These are phyloP conservation scores for Talaromyces marneffei DNA, from an alignment of 2,329 filamentous ascomycete species.

Conservation along the genomic window DNA sequence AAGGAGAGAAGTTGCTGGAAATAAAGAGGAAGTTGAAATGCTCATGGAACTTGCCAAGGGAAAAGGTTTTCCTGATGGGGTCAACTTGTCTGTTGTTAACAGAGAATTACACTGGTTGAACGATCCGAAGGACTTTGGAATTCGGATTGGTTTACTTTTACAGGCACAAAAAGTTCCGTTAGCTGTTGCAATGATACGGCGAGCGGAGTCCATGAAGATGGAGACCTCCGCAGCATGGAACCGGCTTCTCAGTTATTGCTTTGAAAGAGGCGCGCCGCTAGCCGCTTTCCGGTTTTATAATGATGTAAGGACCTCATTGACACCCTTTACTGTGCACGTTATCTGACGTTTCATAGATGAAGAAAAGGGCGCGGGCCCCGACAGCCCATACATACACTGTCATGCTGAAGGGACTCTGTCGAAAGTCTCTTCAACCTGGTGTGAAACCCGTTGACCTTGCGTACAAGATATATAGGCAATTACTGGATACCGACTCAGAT, in stretches of 20 bases:
- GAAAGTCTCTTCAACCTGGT: constrained; percentile 48
- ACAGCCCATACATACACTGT: constrained; percentile 79
- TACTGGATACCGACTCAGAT: constrained; percentile 57
- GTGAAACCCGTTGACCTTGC: constrained; percentile 61
- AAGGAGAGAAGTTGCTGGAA: background rate
- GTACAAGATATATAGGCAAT: constrained; percentile 68
- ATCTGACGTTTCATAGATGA: constrained; percentile 60
- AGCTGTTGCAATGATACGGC: constrained; percentile 62
- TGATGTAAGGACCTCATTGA: constrained; percentile 53
- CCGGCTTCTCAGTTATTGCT: constrained; percentile 65
- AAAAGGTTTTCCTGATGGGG: constrained; percentile 6
- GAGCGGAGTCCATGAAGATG: constrained; percentile 57
- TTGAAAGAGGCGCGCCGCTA: constrained; percentile 56
- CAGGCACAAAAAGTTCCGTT: constrained; percentile 56
- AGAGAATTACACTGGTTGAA: constrained; percentile 58
- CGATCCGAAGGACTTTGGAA: constrained; percentile 68
- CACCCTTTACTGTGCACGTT: background rate
- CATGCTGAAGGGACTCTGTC: constrained; percentile 68
- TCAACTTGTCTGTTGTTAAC: constrained; percentile 31
- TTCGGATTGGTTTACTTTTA: constrained; percentile 60
- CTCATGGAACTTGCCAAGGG: constrained; percentile 18
- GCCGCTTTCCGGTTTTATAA: constrained; percentile 78
- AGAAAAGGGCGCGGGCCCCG: constrained; percentile 77
- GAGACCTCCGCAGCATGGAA: constrained; percentile 80
- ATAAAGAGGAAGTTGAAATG: constrained; percentile 8